phyloP scores from a whole-genome alignment of 2,329 filamentous ascomycete genomes.

The Cercospora janseana region DNA sequence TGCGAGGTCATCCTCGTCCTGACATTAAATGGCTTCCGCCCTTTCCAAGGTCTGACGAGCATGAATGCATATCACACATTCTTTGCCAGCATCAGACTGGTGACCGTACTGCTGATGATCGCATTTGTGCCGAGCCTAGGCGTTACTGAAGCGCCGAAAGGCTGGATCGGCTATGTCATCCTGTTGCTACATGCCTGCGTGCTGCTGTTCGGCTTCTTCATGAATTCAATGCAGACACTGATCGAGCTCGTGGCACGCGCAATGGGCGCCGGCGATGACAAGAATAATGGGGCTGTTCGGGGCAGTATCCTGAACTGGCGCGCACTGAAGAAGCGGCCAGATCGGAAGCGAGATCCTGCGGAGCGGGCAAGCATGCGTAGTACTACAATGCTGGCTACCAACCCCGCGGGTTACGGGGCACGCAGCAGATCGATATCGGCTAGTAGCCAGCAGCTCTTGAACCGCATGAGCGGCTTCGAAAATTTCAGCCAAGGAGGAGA shows the following conservation, averaged over 20 bases:
- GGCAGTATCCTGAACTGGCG: conserved; percentile 76
- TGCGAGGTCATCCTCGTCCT: conserved; percentile 90
- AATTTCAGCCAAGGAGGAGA: conserved; percentile 57
- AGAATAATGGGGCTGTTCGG: conserved; percentile 49
- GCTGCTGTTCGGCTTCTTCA: conserved; percentile 84
- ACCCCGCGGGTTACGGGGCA: conserved; percentile 39
- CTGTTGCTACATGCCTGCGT: conserved; percentile 81
- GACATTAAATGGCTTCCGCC: conserved; percentile 83
- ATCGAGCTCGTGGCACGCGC: conserved; percentile 83
- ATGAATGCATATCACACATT: conserved; percentile 96
- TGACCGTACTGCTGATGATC: conserved; percentile 55
- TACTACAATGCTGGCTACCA: conserved; percentile 65
- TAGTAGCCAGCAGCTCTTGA: conserved; percentile 61
- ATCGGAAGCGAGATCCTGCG: conserved; percentile 49
- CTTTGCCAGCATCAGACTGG: conserved; percentile 74
- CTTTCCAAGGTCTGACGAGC: conserved; percentile 85
- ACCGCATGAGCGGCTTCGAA: conserved; percentile 54
- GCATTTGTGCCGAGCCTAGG: conserved; percentile 81
- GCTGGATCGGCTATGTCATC: conserved; percentile 94
- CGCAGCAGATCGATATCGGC: conserved; percentile 60
- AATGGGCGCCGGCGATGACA: conserved; percentile 75
- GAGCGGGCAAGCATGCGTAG: conserved; percentile 78
- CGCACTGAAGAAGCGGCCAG: conserved; percentile 36
- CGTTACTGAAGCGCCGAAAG: conserved; percentile 74
- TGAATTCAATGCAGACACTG: conserved; percentile 86